Percentiles rank a stretch among this genome's conserved stretches.
These are phyloP conservation scores for Stagonosporopsis rhizophila DNA, from an alignment of 2,329 filamentous ascomycete genomes.

Conservation along the genomic window DNA sequence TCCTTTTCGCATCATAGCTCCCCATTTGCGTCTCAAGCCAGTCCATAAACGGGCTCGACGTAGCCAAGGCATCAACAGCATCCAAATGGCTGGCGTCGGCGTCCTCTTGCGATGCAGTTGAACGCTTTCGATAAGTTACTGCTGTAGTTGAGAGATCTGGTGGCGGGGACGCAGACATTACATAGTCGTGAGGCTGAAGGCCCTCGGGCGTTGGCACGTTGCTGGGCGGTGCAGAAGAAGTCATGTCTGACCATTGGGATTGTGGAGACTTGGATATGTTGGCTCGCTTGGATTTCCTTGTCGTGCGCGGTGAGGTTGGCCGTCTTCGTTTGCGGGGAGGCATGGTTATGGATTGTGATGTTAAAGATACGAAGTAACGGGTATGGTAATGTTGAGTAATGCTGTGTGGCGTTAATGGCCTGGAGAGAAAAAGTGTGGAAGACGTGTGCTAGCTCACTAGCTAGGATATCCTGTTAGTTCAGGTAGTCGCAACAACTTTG, in stretches of 20 bases:
- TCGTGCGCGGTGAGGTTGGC: neutral
- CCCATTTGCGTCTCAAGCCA: neutral
- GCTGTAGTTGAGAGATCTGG: neutral
- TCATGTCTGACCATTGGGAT: neutral
- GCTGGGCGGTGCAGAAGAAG: neutral
- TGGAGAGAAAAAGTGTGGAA: no score
- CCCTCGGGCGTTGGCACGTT: neutral
- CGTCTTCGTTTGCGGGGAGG: neutral
- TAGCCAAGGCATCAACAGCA: neutral
- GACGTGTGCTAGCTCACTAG: no score
- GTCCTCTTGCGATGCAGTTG: neutral
- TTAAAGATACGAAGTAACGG: neutral
- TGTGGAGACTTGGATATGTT: neutral
- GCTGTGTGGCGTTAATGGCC: no score
- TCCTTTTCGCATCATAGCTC: neutral
- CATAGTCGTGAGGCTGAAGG: neutral
- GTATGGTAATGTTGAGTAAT: neutral
- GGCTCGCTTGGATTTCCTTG: neutral
- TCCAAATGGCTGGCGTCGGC: neutral
- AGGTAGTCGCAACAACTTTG: neutral
- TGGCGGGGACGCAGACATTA: neutral
- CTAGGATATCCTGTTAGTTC: neutral
- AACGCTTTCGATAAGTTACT: no score
- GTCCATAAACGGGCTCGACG: neutral
- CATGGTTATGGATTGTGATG: neutral